Evolutionary conservation across 495 filamentous ascomycete species (phyloP).

Genomic region (Pyronema omphalodes): DNA sequence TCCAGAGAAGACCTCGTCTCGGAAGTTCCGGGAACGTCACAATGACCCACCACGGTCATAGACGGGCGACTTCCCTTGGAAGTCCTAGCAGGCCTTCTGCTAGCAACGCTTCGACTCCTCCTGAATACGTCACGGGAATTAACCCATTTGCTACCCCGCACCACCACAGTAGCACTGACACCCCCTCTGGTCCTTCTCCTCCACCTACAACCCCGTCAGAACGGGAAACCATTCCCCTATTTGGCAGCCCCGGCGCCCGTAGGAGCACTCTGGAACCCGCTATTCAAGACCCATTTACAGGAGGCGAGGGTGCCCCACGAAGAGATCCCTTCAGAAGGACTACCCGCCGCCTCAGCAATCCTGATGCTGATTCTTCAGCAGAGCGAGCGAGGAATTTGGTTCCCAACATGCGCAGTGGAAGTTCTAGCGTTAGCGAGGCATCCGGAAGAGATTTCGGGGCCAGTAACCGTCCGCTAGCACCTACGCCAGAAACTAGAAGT

Average conservation of each 20-base stretch:
- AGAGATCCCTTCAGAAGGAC: conserved; percentile 6
- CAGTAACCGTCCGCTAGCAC: not conserved
- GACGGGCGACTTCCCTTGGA: conserved; percentile 32
- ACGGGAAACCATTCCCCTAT: conserved; percentile 34
- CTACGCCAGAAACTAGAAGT: conserved; percentile 31
- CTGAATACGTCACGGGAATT: not conserved
- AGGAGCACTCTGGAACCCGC: conserved; percentile 16
- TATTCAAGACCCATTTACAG: not conserved
- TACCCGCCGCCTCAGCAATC: conserved; percentile 18
- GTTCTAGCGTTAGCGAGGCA: too few relatives aligned
- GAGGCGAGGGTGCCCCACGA: not conserved
- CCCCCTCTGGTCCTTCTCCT: conserved; percentile 43
- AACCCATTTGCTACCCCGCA: not conserved
- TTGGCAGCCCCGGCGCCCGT: conserved; percentile 25
- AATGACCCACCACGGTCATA: conserved; percentile 7
- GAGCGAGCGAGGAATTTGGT: too few relatives aligned
- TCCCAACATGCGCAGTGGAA: too few relatives aligned
- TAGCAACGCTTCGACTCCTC: not conserved
- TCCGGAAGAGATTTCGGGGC: too few relatives aligned
- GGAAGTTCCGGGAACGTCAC: conserved; percentile 24
- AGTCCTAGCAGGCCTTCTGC: conserved; percentile 18
- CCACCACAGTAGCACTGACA: conserved; percentile 26
- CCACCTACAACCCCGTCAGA: conserved; percentile 55
- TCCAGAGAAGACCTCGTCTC: conserved; percentile 32
- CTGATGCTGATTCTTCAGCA: conserved; percentile 1